Percentiles rank a stretch among this genome's conserved stretches.
phyloP scores from a whole-genome alignment of 257 asterid species.

The Lantana camara region DNA sequence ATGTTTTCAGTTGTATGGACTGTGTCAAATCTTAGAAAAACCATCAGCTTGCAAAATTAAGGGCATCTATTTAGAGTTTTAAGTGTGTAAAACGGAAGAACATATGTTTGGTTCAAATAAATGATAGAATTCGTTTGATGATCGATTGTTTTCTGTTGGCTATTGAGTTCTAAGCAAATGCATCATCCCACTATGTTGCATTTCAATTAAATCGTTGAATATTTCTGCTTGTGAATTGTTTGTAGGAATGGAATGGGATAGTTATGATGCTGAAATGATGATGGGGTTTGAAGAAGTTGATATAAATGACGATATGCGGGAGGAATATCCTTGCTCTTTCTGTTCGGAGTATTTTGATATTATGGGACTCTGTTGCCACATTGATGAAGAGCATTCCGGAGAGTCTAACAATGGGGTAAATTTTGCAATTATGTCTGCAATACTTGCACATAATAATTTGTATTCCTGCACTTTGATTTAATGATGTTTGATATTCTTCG shows the following conservation, averaged over 20 bases:
- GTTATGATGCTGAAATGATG: slow-evolving; percentile 61
- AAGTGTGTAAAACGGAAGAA: too few relatives aligned
- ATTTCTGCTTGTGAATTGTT: slow-evolving; percentile 12
- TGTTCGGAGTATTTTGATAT: slow-evolving; percentile 69
- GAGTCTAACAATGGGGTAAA: slow-evolving; percentile 75
- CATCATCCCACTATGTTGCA: too few relatives aligned
- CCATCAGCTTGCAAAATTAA: not conserved
- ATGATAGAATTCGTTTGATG: too few relatives aligned
- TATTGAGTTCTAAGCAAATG: too few relatives aligned
- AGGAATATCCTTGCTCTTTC: slow-evolving; percentile 72
- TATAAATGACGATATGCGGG: slow-evolving; percentile 57
- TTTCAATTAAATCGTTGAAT: not conserved
- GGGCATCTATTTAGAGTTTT: too few relatives aligned
- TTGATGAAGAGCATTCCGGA: slow-evolving; percentile 73
- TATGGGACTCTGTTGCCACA: slow-evolving; percentile 75
- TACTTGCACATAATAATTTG: not conserved
- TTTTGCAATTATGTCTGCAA: slow-evolving; percentile 7
- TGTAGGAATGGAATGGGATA: slow-evolving; percentile 60
- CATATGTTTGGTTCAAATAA: too few relatives aligned
- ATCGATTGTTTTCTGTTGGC: too few relatives aligned
- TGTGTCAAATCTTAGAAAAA: slow-evolving; percentile 14
- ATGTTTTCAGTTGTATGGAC: slow-evolving; percentile 66
- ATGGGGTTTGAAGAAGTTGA: slow-evolving; percentile 78
- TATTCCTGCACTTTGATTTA: not conserved
- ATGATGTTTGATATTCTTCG: too few relatives aligned